Base-by-base conservation (phyloP, 2,329 filamentous ascomycete species). In the Xylaria sp. region DNA sequence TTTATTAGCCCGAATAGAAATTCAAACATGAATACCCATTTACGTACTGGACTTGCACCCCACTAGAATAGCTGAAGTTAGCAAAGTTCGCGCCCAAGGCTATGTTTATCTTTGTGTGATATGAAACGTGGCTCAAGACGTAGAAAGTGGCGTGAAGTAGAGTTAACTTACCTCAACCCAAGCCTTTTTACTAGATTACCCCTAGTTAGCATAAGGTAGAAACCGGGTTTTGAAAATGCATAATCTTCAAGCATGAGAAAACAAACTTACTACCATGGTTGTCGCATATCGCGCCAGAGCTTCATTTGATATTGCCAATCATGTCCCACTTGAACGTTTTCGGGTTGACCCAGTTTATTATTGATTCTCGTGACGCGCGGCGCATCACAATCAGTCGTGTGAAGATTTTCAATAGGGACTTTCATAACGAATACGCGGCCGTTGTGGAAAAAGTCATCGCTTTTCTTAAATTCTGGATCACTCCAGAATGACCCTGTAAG, bases 401-500 rank as follows among this genome's bases (percentile, higher is more conserved):
- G 6, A 17, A 2, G n/a, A 20, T 57, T 42, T n/a, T 7, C 2
- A 26, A 57, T 57, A 15, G 4, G 36, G 11, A 10, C n/a, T 10
- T 0, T 9, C 13, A 20, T 4, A n/a, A 3, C 0, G 36, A 57
- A 42, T 10, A 57, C 4, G 20, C n/a, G n/a, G 20, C 9, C 11
- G 4, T 36, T 57, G 13, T 57, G 54, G 33, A 57, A 57, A 23
- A 28, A 42, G 20, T 57, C 17, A 26, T 57, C 54, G 54, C 54
- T 57, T 42, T 57, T 57, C 36, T 11, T 42, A 11, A n/a, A 20
- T 11, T 10, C 36, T 7, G 20, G 20, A 40, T 26, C 15, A 2
- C 28, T 9, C 54, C 54, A 57, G 36, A 57, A 57, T 17, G 33
- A 20, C 3, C 28, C 36, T 40, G 54, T 5, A n/a, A 63, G 40